Evolutionary conservation across 2,329 filamentous ascomycete genomes (phyloP), one percentile per base, ranked within the genome.

Genomic region (Colletotrichum neosansevieriae): DNA sequence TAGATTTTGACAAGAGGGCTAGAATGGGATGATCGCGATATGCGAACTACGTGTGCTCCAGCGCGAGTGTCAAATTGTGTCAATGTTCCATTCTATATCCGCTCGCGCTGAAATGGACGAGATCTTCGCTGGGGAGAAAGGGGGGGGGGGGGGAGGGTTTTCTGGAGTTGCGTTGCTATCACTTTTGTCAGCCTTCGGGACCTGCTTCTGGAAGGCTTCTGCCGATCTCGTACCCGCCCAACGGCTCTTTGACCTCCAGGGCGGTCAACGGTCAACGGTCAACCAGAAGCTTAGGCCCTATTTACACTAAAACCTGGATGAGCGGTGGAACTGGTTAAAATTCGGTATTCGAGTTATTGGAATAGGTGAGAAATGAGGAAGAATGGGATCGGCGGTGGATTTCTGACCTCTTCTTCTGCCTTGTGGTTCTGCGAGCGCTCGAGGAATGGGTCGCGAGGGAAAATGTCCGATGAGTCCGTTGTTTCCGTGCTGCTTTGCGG

Each of bases 161-260:
- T 4, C 24, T 24, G 24, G 24, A 4, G 24, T 24, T 5, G 24
- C 24, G 24, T 24, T 24, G 24, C 24, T 24, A 24, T 4, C 24
- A 24, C 24, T 5, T 21, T 21, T 21, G 21, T 21, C 21, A 3
- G 21, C 21, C 21, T 21, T 21, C 21, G n/a, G n/a, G n/a, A 4
- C 13, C 21, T 44, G 40, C 24, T 58, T 58, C 54, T 58, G 54
- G 54, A 45, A 58, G 54, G 54, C 38, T 58, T 58, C 38, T 58
- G 54, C 19, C 54, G 38, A 58, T 58, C 38, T 13, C 49, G 21
- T 13, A 9, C 47, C 7, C 29, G 29, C 29, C 29, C 53, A 9
- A 19, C 7, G 15, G 2, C 53, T 56, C 34, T 56, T 36, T 32
- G 50, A 36, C 50, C 29, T 36, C 29, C 47, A 2, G 29, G 6